phyloP scores from a whole-genome alignment of 495 filamentous ascomycete genomes.

The Aspergillus hancockii region DNA sequence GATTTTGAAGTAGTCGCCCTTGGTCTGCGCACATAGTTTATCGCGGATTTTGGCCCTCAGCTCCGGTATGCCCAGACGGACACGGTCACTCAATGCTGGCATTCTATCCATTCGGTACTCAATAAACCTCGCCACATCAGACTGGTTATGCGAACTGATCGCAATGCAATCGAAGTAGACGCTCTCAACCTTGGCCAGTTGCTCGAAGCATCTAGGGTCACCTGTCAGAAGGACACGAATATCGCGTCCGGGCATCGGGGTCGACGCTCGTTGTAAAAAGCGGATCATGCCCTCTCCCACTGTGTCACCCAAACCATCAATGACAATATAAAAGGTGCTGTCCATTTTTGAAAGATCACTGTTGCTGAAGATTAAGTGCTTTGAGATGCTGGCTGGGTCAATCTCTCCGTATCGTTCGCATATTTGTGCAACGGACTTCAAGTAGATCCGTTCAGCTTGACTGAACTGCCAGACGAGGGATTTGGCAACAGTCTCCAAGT shows the following conservation, averaged over 20 bases:
- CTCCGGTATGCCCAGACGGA: slow-evolving; percentile 26
- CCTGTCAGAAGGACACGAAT: slow-evolving; percentile 23
- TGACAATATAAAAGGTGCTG: slow-evolving; percentile 11
- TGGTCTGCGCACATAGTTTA: slow-evolving; percentile 31
- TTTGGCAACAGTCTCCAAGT: slow-evolving; percentile 6
- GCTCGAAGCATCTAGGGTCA: slow-evolving; percentile 18
- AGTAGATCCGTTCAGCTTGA: slow-evolving; percentile 5
- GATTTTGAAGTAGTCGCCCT: slow-evolving; percentile 38
- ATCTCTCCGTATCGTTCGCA: slow-evolving; percentile 8
- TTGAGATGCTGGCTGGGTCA: slow-evolving; percentile 1
- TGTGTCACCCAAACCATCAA: slow-evolving; percentile 30
- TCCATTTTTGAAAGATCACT: background rate
- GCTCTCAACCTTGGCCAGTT: slow-evolving; percentile 12
- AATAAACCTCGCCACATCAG: slow-evolving; percentile 37
- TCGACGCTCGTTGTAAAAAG: slow-evolving; percentile 22
- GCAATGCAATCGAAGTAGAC: slow-evolving; percentile 14
- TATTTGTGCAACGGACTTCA: slow-evolving; percentile 5
- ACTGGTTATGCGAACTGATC: slow-evolving; percentile 27
- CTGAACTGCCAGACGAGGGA: slow-evolving; percentile 11
- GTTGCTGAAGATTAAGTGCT: slow-evolving; percentile 7
- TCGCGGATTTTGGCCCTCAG: slow-evolving; percentile 32
- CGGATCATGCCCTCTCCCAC: slow-evolving; percentile 28
- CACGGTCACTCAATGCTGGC: slow-evolving; percentile 20
- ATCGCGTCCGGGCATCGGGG: slow-evolving; percentile 5
- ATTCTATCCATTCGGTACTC: slow-evolving; percentile 23